Evolutionary conservation across 2,329 filamentous ascomycete species (phyloP).

Genomic region (Trichoderma gracile): DNA sequence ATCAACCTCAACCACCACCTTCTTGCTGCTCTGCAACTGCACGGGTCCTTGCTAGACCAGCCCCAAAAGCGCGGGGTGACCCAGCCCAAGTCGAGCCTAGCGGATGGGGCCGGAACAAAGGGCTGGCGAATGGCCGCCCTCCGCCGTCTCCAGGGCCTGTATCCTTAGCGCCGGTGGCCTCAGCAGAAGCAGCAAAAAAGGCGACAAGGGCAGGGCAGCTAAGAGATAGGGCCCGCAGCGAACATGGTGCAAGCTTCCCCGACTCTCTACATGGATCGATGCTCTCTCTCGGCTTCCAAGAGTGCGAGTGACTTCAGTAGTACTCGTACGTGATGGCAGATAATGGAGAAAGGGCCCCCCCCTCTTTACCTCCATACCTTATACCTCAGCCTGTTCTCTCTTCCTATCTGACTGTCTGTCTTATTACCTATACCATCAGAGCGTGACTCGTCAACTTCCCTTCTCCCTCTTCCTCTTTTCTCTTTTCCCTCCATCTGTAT

Average conservation of each 20-base stretch:
- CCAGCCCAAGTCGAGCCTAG: slow-evolving; percentile 7
- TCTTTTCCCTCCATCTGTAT: not conserved
- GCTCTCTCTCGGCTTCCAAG: no score
- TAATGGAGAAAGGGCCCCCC: slow-evolving; percentile 11
- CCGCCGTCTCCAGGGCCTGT: not conserved
- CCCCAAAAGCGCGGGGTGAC: slow-evolving; percentile 21
- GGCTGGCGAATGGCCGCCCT: not conserved
- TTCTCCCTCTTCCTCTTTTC: not conserved
- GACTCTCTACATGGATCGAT: no score
- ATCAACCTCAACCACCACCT: not conserved
- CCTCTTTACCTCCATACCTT: slow-evolving; percentile 10
- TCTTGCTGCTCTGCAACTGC: no score
- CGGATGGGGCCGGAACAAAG: slow-evolving; percentile 1
- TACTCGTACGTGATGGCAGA: not conserved
- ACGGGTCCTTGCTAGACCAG: not conserved
- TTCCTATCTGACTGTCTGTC: not conserved
- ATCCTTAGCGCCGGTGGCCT: not conserved
- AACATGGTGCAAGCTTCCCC: slow-evolving; percentile 6
- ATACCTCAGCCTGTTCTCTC: not conserved
- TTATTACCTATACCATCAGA: not conserved
- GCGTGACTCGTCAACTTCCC: not conserved
- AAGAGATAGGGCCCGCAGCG: slow-evolving; percentile 15
- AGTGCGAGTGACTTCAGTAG: not conserved
- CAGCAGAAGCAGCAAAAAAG: not conserved
- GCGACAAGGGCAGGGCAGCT: no score